Conservation (phyloP, 371 early-diverging fungal species). For the Mortierella sp. region DNA sequence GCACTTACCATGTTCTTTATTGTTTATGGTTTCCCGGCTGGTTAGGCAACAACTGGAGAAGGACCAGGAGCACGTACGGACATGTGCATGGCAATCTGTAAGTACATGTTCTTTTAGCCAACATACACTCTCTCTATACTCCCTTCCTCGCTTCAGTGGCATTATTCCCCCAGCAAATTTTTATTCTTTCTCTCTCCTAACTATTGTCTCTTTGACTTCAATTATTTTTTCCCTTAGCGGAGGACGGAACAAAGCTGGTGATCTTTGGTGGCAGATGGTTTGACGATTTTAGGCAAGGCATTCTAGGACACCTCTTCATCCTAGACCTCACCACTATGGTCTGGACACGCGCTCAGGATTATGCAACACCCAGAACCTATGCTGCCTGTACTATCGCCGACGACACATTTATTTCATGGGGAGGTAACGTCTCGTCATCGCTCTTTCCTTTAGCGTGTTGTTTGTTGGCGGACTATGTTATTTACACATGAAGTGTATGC, state of each 20-base stretch:
- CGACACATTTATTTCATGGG: slow-evolving; percentile 14
- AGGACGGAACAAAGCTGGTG: slow-evolving; percentile 17
- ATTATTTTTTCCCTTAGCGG: neutral
- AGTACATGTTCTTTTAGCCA: neutral
- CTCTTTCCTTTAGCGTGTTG: neutral
- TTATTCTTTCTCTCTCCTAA: neutral
- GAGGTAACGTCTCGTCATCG: neutral
- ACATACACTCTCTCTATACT: too few species aligned
- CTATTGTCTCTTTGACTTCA: neutral
- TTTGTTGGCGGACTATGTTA: too few species aligned
- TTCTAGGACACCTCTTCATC: neutral
- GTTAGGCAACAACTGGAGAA: neutral
- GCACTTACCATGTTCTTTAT: neutral
- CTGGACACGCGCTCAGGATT: slow-evolving; percentile 7
- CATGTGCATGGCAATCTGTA: slow-evolving; percentile 19
- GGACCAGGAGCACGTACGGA: neutral
- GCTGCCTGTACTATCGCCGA: slow-evolving; percentile 5
- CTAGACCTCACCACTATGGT: slow-evolving; percentile 10
- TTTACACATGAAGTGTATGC: too few species aligned
- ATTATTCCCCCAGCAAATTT: too few species aligned
- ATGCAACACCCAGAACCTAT: neutral
- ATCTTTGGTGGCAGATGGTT: slow-evolving; percentile 6
- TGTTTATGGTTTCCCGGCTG: neutral
- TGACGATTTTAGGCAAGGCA: fast-evolving
- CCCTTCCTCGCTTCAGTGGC: too few species aligned